Evolutionary conservation across 495 filamentous ascomycete species (phyloP), one percentile per base, ranked within the genome.

Genomic region (Friedmanniomyces endolithicus): DNA sequence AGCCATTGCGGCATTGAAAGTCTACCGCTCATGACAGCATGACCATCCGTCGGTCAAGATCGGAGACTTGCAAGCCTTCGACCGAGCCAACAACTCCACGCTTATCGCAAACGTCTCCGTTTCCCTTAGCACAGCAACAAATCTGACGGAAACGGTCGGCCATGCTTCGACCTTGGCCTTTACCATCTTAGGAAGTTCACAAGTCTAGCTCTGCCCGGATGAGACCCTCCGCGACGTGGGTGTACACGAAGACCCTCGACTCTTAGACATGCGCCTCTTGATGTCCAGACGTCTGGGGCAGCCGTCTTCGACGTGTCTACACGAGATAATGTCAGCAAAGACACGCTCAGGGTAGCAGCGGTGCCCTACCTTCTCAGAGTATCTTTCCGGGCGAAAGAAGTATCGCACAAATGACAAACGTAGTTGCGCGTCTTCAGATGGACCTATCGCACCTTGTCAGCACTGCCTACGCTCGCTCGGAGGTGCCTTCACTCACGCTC

Each of bases 331-430:
- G 25, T 48, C 19, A 48, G 25, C 31, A 48, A 35, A 50, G 25
- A 19, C 25, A 14, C 29, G 3, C 23, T 2, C 14, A 17, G 8
- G 24, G 25, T 12, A 4, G 7, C 8, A 3, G 47, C 19, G 34
- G 12, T 25, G 55, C 62, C 75, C 67, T 65, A 86, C 87, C 86
- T 84, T 69, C 84, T 72, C 35, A 94, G 73, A 8, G 87, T 94
- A 65, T 94, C 88, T 65, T 87, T 87, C 43, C 88, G 75, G 35
- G 85, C 85, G 74, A 92, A 94, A 40, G 74, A 72, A 48, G 78
- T 75, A n/a, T 76, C 74, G 67, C 88, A 94, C 50, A 82, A 77
- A 34, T 79, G 75, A 64, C 88, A 94, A 53, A 71, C 69, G 67
- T 81, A 83, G 57, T 83, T 82, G 59, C 82, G 79, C 52, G 83